These are phyloP conservation scores for Dacryopinax spathularia DNA, from an alignment of 768 basidiomycete genomes.

Conservation along the genomic window DNA sequence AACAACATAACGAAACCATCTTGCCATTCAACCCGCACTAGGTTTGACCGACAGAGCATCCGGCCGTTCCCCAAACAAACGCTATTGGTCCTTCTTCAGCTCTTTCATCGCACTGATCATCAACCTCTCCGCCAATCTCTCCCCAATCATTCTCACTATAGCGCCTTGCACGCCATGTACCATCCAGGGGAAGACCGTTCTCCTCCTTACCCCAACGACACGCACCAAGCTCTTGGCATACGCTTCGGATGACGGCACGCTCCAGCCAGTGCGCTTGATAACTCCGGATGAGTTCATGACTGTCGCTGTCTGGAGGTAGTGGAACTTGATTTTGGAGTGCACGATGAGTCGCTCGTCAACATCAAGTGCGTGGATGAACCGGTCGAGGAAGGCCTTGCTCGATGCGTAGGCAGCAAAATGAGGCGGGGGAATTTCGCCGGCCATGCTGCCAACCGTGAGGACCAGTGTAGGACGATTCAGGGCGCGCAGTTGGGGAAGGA, in stretches of 20 bases:
- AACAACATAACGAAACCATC: too few relatives aligned
- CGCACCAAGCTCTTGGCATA: not conserved
- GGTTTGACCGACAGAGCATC: too few relatives aligned
- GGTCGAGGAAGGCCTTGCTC: conserved; percentile 8
- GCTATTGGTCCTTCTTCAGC: not conserved
- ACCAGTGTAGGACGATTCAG: not conserved
- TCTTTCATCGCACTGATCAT: not conserved
- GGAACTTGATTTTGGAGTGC: not conserved
- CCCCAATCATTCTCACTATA: not conserved
- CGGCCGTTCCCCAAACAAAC: too few relatives aligned
- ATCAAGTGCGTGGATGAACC: conserved; percentile 1
- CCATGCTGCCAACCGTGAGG: conserved; percentile 7
- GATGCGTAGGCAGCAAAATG: conserved; percentile 6
- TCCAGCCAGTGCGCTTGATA: not conserved
- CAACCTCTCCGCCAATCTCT: not conserved
- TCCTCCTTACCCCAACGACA: not conserved
- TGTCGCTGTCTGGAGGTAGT: not conserved
- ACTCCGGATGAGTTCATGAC: not conserved
- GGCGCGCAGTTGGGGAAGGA: conserved; percentile 8
- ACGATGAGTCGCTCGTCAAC: conserved; percentile 8
- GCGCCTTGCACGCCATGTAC: not conserved
- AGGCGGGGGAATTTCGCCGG: conserved; percentile 8
- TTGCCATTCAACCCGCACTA: too few relatives aligned
- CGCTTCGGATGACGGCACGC: not conserved
- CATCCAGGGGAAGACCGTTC: not conserved